Base-by-base conservation (phyloP, 345 rosid genomes). In the Eucalyptus cladocalyx region DNA sequence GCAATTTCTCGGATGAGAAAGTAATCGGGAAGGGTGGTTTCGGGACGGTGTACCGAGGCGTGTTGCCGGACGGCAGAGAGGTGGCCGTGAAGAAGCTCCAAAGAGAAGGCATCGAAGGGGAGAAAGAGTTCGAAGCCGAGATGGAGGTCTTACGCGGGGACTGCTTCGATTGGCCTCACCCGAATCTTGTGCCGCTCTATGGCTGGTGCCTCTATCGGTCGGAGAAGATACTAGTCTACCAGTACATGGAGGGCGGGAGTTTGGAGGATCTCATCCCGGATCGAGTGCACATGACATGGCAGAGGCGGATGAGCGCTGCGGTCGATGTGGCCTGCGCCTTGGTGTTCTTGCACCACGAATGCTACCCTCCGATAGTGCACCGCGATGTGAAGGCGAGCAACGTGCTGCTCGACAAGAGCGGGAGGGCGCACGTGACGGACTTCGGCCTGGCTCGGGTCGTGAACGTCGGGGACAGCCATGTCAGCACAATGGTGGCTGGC, bases 371-470 rank as follows among this genome's bases (percentile, higher is more conserved):
- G 6, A 94, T 97, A 5, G 99, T 97, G 40, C 99, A 97, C 89
- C 95, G 99, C 12, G 99, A 97, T 53, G 99, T 97, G 32, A 97
- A 97, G 93, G 98, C 99, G 1, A 97, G 99, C 93, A 97, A 97
- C 85, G 99, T 97, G 34, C 91, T 97, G 60, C 92, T 97, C 32
- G 96, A 96, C 53, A 93, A 91, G 89, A 91, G 93, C 4, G 99
- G 98, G 6, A 95, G 89, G 88, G 99, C 98, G 1, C 90, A 94
- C 51, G 95, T 97, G 67, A 97, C 99, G 8, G 99, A 97, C 91
- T 97, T 97, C 17, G 99, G 99, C 60, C 94, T 97, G 6, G 98
- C 99, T 15, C 95, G 99, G 89, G 92, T 94, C 24, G 95, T 97
- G 18, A 92, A 95, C 24, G 94, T 86, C 1, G 99, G 98, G 89